Conservation (phyloP, 495 filamentous ascomycete genomes). For the Talaromyces wortmannii region DNA sequence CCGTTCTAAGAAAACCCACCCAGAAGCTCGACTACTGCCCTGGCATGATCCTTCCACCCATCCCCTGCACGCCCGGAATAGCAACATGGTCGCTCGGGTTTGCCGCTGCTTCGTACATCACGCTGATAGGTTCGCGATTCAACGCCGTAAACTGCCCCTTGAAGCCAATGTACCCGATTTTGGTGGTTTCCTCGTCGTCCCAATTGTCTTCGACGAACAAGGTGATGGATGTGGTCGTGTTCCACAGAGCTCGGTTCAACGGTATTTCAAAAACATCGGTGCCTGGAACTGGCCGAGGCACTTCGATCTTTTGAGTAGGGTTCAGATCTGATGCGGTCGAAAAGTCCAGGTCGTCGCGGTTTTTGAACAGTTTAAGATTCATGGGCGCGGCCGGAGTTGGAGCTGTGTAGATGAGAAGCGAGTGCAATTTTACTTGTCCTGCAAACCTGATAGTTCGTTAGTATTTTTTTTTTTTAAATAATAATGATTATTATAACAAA, state of each 20-base stretch:
- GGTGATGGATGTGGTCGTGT: constrained; percentile 64
- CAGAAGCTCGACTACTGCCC: constrained; percentile 18
- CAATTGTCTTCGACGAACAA: constrained; percentile 73
- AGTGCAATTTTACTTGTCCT: constrained; percentile 86
- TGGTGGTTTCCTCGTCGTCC: constrained; percentile 69
- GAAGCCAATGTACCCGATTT: constrained; percentile 80
- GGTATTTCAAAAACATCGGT: constrained; percentile 78
- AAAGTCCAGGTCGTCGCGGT: constrained; percentile 85
- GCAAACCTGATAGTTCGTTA: constrained; percentile 60
- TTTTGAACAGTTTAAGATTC: constrained; percentile 77
- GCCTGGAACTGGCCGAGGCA: constrained; percentile 57
- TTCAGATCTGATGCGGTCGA: constrained; percentile 55
- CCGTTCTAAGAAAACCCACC: neutral
- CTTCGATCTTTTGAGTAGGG: constrained; percentile 70
- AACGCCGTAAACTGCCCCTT: constrained; percentile 86
- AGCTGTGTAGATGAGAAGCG: constrained; percentile 75
- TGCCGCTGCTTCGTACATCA: constrained; percentile 88
- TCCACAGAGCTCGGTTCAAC: constrained; percentile 83
- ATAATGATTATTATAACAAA: too few relatives aligned
- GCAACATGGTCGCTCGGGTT: constrained; percentile 79
- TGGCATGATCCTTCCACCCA: constrained; percentile 33
- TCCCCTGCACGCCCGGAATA: constrained; percentile 36
- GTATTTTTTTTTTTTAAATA: constrained; percentile 9
- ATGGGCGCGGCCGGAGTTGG: constrained; percentile 63
- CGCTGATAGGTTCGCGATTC: constrained; percentile 73